phyloP scores from a whole-genome alignment of 768 basidiomycete species.

The Boletellus sp. region DNA sequence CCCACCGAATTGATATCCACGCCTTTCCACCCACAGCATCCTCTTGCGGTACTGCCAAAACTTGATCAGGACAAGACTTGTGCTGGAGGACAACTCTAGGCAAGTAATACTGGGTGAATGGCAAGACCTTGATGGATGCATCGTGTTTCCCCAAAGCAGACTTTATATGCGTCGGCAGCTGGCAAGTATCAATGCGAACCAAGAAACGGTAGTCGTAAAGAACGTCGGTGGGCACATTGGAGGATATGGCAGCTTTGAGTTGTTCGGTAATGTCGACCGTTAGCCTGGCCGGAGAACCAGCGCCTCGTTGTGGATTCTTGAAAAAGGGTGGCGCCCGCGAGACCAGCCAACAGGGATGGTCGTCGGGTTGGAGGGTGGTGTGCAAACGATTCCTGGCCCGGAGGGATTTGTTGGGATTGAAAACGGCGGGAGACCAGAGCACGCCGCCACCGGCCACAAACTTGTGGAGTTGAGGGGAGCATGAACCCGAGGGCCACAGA shows the following conservation, averaged over 20 bases:
- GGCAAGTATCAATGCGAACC: constrained; percentile 42
- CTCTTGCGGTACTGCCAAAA: constrained; percentile 20
- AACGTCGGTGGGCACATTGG: constrained; percentile 24
- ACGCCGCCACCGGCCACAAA: constrained; percentile 64
- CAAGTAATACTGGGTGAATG: constrained; percentile 44
- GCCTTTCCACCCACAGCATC: constrained; percentile 5
- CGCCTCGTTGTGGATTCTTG: constrained; percentile 28
- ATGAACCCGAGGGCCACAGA: constrained; percentile 43
- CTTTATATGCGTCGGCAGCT: constrained; percentile 40
- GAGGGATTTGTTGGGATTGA: constrained; percentile 24
- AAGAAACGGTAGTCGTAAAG: constrained; percentile 69
- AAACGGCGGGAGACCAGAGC: constrained; percentile 54
- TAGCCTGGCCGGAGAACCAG: constrained; percentile 27
- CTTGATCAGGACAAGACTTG: constrained; percentile 15
- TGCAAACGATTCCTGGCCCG: constrained; percentile 15
- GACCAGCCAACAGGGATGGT: constrained; percentile 56
- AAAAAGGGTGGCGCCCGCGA: constrained; percentile 50
- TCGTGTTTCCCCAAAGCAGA: constrained; percentile 23
- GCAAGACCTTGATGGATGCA: constrained; percentile 33
- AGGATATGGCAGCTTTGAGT: constrained; percentile 17
- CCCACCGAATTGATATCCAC: constrained; percentile 46
- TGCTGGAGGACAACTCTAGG: constrained; percentile 41
- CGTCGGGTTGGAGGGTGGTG: constrained; percentile 12
- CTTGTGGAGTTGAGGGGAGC: constrained; percentile 16
- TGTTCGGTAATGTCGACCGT: constrained; percentile 42